Evolutionary conservation across 1,284 basidiomycete species (phyloP).

Genomic region (Heimioporus punctisporus): DNA sequence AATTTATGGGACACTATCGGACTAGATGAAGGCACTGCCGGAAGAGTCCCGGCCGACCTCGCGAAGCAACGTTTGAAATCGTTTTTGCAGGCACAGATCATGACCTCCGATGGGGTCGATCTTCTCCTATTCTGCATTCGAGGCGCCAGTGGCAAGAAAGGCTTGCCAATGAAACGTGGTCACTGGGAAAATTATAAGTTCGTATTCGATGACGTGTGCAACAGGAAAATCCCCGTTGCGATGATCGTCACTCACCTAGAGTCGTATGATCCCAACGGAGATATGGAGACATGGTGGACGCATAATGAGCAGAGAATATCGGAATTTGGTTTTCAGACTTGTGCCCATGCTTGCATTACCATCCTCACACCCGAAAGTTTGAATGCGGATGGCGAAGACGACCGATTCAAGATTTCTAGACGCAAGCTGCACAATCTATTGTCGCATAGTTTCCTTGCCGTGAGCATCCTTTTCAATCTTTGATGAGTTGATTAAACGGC

Average conservation of each 20-base stretch:
- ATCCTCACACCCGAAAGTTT: constrained; percentile 7
- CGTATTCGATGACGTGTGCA: constrained; percentile 22
- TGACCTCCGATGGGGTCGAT: constrained; percentile 18
- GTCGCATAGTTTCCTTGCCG: constrained; percentile 9
- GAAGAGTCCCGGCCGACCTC: constrained; percentile 8
- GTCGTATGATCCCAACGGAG: constrained; percentile 11
- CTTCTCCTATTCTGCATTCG: constrained; percentile 25
- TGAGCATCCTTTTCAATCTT: constrained; percentile 6
- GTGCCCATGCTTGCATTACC: constrained; percentile 24
- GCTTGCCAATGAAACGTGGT: constrained; percentile 15
- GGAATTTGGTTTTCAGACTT: constrained; percentile 16
- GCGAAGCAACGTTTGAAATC: constrained; percentile 16
- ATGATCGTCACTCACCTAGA: constrained; percentile 23
- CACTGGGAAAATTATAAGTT: constrained; percentile 15
- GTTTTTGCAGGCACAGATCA: constrained; percentile 18
- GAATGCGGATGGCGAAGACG: not conserved
- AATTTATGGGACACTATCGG: constrained; percentile 31
- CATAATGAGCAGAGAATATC: constrained; percentile 5
- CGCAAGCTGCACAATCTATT: constrained; percentile 15
- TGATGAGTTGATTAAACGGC: not conserved
- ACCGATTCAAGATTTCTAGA: constrained; percentile 7
- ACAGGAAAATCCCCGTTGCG: constrained; percentile 21
- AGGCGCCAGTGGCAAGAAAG: constrained; percentile 12
- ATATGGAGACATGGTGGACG: constrained; percentile 27
- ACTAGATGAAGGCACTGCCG: constrained; percentile 19